phyloP scores from a whole-genome alignment of 352 stramenopile species.

The Thraustochytrium striatum region DNA sequence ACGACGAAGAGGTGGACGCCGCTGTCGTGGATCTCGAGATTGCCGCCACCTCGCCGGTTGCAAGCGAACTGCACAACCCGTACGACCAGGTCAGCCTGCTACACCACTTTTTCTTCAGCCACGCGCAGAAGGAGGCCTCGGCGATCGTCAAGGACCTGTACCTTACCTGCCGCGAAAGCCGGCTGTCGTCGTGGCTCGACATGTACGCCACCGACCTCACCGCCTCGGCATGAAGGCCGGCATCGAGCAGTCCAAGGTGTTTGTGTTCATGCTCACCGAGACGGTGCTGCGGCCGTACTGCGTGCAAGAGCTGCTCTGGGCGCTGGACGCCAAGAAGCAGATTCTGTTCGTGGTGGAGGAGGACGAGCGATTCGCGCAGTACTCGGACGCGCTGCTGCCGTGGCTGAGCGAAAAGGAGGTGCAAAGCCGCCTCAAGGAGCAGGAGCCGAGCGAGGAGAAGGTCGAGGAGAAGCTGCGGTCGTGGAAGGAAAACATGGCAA shows the following conservation, averaged over 20 bases:
- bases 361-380: not conserved
- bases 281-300: conserved; percentile 39
- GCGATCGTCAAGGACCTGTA: conserved; percentile 48
- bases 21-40: not conserved
- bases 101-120: conserved; percentile 40
- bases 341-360: conserved; percentile 38
- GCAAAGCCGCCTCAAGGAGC: too few species aligned
- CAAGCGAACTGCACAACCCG: too few species aligned
- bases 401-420: not conserved
- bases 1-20: not conserved
- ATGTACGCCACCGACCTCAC: conserved; percentile 46
- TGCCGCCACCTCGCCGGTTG: too few species aligned
- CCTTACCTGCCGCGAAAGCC: conserved; percentile 6
- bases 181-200: conserved; percentile 36
- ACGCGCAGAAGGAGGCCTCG: conserved; percentile 39
- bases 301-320: conserved; percentile 46
- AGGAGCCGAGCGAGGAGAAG: not conserved
- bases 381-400: not conserved
- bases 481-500: not conserved
- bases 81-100: not conserved
- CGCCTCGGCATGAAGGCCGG: conserved; percentile 11
- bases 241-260: conserved; percentile 39
- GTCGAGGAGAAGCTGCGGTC: not conserved
- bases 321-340: conserved; percentile 14
- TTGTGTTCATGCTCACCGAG: conserved; percentile 24